phyloP scores from a whole-genome alignment of 2,329 filamentous ascomycete species.

The Fusarium buharicum region DNA sequence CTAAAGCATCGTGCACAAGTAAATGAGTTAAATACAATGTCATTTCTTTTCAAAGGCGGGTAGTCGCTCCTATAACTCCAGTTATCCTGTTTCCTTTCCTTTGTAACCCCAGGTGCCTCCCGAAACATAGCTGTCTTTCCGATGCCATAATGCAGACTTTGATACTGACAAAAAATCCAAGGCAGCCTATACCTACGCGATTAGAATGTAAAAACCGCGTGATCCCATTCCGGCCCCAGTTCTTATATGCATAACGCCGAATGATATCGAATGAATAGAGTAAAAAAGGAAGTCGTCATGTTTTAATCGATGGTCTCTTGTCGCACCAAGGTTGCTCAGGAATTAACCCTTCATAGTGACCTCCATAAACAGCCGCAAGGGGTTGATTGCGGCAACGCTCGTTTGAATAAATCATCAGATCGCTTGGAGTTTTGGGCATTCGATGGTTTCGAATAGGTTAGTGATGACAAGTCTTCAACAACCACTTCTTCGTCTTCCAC shows the following conservation, averaged over 20 bases:
- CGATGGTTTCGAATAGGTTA: constrained; percentile 6
- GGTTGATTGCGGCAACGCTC: constrained; percentile 48
- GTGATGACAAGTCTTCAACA: background rate
- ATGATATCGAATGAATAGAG: constrained; percentile 12
- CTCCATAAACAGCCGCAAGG: constrained; percentile 67
- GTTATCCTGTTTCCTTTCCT: constrained; percentile 19
- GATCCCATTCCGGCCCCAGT: constrained; percentile 11
- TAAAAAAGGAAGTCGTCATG: constrained; percentile 7
- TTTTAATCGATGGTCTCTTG: background rate
- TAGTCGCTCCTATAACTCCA: constrained; percentile 38
- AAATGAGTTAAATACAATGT: constrained; percentile 6
- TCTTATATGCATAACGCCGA: constrained; percentile 32
- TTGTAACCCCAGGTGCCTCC: constrained; percentile 29
- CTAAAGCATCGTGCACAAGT: background rate
- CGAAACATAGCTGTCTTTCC: constrained; percentile 19
- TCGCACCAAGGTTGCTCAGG: background rate
- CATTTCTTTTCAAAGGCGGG: constrained; percentile 31
- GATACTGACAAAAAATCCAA: constrained; percentile 30
- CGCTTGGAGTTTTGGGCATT: constrained; percentile 10
- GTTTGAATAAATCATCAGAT: constrained; percentile 28
- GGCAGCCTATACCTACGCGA: constrained; percentile 11
- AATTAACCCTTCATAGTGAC: constrained; percentile 50
- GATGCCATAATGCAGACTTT: constrained; percentile 28
- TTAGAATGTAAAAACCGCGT: constrained; percentile 16
- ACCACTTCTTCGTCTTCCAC: constrained; percentile 48